Base-by-base conservation (phyloP, 805 yeast species). In the Alloascoidea africana region DNA sequence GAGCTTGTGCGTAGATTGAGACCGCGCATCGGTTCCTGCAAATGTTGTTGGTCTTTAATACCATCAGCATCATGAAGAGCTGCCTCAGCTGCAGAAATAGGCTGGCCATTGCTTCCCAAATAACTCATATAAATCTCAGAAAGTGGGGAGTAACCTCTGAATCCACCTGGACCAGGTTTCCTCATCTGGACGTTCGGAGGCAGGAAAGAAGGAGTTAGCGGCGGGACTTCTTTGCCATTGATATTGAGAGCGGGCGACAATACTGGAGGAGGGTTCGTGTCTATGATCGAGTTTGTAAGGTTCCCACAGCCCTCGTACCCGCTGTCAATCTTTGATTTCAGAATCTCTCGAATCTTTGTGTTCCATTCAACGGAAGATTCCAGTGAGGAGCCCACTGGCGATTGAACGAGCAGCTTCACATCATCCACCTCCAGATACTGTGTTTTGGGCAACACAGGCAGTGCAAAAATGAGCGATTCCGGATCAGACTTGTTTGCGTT, bases 381-480 rank as follows among this genome's bases (percentile, higher is more conserved):
- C 34, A 32, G 15, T 32, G 11, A 11, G 14, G 34, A 14, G 14
- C 14, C 8, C 18, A 14, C 5, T 34, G 36, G 13, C 19, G 8
- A 11, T 14, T 14, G 18, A 14, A 14, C 14, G 8, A 23, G 30
- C 8, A 8, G 18, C 11, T 13, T 16, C 17, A n/a, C 14, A 41
- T 73, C 81, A 18, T 68, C 68, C 2, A 69, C 59, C 39, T 66
- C 65, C 34, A 77, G 51, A 46, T 74, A 76, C 46, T 75, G 71
- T 35, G 68, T 72, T 42, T 66, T 69, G 0, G 85, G 85, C 40
- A 76, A 60, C 2, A 76, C 75, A 1, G 85, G 85, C 38, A 76
- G 60, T 1, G 73, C 82, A 53, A 75, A 76, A 34, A 76, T 56
- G 46, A 76, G 53, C 5, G 81, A 73, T 18, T 56, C 51, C n/a